Conservation (phyloP, 164 flowering plant species). For the Chimonanthus praecox region DNA sequence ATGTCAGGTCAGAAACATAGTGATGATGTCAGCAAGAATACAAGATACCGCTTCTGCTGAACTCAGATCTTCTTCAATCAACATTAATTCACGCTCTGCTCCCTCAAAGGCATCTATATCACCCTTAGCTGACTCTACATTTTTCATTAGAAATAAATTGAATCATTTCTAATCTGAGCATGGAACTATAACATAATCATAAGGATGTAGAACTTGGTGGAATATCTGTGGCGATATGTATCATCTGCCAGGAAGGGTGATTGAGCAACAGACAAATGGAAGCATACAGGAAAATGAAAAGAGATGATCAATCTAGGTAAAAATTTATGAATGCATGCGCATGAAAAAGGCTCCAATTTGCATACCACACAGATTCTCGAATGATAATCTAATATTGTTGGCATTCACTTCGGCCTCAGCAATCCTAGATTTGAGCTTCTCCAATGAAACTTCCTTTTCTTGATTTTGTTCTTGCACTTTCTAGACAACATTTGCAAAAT, state of each 20-base stretch:
- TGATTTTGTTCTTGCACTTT: conserved; percentile 46
- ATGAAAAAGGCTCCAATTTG: background rate
- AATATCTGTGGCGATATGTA: background rate
- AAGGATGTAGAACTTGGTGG: background rate
- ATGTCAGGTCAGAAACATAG: background rate
- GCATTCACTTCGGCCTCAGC: conserved; percentile 51
- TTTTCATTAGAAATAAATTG: conserved; percentile 4
- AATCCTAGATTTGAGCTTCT: conserved; percentile 28
- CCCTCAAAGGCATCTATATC: conserved; percentile 63
- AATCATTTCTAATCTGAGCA: background rate
- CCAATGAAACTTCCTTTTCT: conserved; percentile 39
- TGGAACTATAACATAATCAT: background rate
- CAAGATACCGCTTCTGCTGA: conserved; percentile 42
- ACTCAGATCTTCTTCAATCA: conserved; percentile 44
- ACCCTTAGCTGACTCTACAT: conserved; percentile 67
- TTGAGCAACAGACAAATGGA: background rate
- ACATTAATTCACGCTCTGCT: conserved; percentile 48
- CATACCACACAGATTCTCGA: conserved; percentile 67
- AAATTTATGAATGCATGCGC: background rate
- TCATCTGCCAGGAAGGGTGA: background rate
- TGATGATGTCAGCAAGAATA: background rate
- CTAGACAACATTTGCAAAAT: conserved; percentile 30
- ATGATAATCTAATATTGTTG: conserved; percentile 40
- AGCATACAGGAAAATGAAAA: background rate
- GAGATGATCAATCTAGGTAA: background rate